Evolutionary conservation across 2,329 filamentous ascomycete genomes (phyloP), one percentile per base, ranked within the genome.

Genomic region (Trichoderma guizhouense): DNA sequence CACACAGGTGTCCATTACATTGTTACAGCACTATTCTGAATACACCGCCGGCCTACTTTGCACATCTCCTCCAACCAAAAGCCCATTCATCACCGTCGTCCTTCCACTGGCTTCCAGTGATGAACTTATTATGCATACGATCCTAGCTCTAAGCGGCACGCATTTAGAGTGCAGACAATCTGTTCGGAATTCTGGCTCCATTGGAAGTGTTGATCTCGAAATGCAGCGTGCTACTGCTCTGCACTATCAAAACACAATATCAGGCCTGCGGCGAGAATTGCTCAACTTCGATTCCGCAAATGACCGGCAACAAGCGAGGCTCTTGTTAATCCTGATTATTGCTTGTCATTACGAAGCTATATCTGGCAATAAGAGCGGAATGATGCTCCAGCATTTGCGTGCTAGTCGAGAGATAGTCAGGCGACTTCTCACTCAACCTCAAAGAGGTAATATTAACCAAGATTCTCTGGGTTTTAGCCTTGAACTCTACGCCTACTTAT

Each of bases 181-280:
- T 47, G 26, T 34, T 36, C 9, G 34, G 34, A 12, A 28, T 14
- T 18, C 28, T 57, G 53, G 12, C 36, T 67, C 64, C 47, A 18
- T 43, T 15, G 36, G 36, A 8, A 43, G 15, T 43, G 36, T 18
- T 43, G 36, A 43, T 43, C 36, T 21, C 24, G 18, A 26, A 43
- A 43, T 60, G 12, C 55, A 57, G 18, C 30, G 43, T n/a, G 64
- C 47, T 57, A 67, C 64, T 32, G 47, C n/a, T 21, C 26, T 55
- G 30, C 47, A 67, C 36, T 67, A 55, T 34, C 47, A 67, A 11
- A 67, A 67, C 15, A 67, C 47, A n/a, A 67, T 67, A 67, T 67
- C 64, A 18, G 64, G 64, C 30, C 26, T 67, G 34, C 64, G 64
- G 21, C 26, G 18, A 15, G 64, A 57, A 47, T 30, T 57, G 47